Base-by-base conservation (phyloP, 345 rosid species). In the Heritiera fomes region DNA sequence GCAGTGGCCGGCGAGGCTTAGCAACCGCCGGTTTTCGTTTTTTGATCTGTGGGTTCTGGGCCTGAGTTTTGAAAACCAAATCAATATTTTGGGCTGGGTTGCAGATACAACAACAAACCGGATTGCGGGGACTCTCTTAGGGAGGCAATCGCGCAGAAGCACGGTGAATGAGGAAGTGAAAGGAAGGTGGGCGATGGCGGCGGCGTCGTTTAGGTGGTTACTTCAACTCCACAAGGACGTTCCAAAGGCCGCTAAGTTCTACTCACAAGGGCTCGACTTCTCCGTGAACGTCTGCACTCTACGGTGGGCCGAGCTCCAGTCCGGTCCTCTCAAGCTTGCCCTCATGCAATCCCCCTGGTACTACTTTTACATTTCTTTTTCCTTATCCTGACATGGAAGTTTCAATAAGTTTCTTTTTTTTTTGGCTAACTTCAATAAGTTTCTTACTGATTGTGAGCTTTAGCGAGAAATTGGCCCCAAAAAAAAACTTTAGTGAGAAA, bases 221-320 rank as follows among this genome's bases (percentile, higher is more conserved):
- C 84, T 97, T 83, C 98, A 94, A 86, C 91, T 97, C 2, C 98
- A 97, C 86, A 97, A 75, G 85, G 98, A 94, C 81, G 98, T 97
- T 20, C 97, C 98, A 8, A 90, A 82, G 78, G 96, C 98, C 13
- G 93, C 97, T 70, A 85, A 86, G 28, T 94, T 96, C 89, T 96
- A 96, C 85, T 88, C 91, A 15, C 85, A 94, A 81, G 98, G 98
- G 53, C 90, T 96, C 14, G 93, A 91, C 75, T 88, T 94, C 82
- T 85, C 97, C 12, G 90, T 93, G 75, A 89, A 90, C 68, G 90
- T 94, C 43, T 92, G 94, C 81, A 92, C 98, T 18, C 90, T 87
- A 53, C 93, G 97, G 47, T 96, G 95, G 98, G 99, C 97, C 4
- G 98, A 96, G 79, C 95, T 93, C 50, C 88, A 94, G 17, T 91